Base-by-base conservation (phyloP, 805 yeast species). In the Candida sakaeoensis region DNA sequence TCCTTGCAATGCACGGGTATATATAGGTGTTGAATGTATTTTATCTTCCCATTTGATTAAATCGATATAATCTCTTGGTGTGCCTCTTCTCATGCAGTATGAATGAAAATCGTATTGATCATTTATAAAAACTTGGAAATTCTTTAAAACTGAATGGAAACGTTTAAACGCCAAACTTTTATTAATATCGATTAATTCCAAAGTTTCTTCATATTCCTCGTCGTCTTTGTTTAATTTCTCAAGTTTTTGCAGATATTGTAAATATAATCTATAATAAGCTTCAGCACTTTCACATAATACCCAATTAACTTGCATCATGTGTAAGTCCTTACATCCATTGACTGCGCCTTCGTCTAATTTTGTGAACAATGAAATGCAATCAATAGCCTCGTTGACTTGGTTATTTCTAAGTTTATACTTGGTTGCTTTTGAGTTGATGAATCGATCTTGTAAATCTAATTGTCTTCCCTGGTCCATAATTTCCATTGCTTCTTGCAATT, bases 51-150 rank as follows among this genome's bases (percentile, higher is more conserved):
- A 93, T 36, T 69, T 60, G 37, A 90, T 49, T 76, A 86, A 77
- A 14, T 80, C 81, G 21, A 85, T 50, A 56, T 91, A 93, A 7
- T 91, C 82, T 47, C 95, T 75, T 18, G 91, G 82, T 5, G 97
- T 87, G 16, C 97, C 98, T 51, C 84, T 80, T 62, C 96, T 78
- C 72, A 86, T 77, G 57, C 95, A 85, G 59, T 87, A 93, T 33
- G 85, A 82, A 58, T 93, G 98, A 81, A 91, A 93, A 59, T 93
- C 99, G 47, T 84, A 74, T 65, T 93, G 97, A 56, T 93, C 99
- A 46, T 77, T 77, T 54, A 70, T 76, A 62, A 80, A 89, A 39
- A 79, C 84, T 32, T 78, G 72, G 61, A 80, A 89, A 22, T 85
- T 75, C 44, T 79, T 78, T 36, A 79, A 66, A 33, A 89, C 72